A percentile compares a stretch with the other conserved stretches of the same genome.
Evolutionary conservation across 1,284 basidiomycete genomes (phyloP).

Genomic region (Paramarasmius palmivorus): DNA sequence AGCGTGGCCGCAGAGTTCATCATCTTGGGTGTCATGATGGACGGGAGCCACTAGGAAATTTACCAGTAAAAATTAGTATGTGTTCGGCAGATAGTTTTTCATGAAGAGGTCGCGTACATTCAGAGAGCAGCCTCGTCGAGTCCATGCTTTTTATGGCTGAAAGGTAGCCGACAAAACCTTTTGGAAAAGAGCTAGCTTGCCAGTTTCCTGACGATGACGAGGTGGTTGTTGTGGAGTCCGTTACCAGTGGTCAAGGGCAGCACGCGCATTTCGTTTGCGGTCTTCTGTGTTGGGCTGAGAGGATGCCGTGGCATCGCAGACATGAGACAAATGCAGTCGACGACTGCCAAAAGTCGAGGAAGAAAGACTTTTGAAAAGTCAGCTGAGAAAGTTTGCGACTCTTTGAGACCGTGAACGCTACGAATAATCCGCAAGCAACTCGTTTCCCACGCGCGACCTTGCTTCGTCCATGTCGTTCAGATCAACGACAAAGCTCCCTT

Average conservation of each 20-base stretch:
- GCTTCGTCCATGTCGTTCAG: too few species aligned
- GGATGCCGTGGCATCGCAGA: constrained; percentile 25
- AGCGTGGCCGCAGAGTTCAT: constrained; percentile 66
- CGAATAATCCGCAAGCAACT: too few species aligned
- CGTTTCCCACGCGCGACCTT: too few species aligned
- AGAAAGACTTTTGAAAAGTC: too few species aligned
- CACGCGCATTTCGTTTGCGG: constrained; percentile 31
- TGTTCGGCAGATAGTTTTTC: not conserved
- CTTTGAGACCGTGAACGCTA: too few species aligned
- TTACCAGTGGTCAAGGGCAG: constrained; percentile 35
- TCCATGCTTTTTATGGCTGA: constrained; percentile 66
- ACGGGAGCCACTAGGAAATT: constrained; percentile 77
- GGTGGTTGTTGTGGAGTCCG: constrained; percentile 20
- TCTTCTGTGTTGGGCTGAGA: constrained; percentile 18
- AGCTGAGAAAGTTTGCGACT: too few species aligned
- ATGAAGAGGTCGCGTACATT: constrained; percentile 51
- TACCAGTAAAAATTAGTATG: constrained; percentile 11
- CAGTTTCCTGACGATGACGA: constrained; percentile 29
- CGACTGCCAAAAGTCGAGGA: too few species aligned
- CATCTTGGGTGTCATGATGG: constrained; percentile 87
- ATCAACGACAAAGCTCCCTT: constrained; percentile 2
- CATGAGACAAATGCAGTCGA: constrained; percentile 21
- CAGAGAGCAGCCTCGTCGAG: constrained; percentile 67
- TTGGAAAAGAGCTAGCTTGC: constrained; percentile 61
- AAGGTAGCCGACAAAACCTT: constrained; percentile 68